Percentiles rank a stretch among this genome's conserved stretches.
Evolutionary conservation across 2,329 filamentous ascomycete genomes (phyloP).

Genomic region (Aureobasidium lini): DNA sequence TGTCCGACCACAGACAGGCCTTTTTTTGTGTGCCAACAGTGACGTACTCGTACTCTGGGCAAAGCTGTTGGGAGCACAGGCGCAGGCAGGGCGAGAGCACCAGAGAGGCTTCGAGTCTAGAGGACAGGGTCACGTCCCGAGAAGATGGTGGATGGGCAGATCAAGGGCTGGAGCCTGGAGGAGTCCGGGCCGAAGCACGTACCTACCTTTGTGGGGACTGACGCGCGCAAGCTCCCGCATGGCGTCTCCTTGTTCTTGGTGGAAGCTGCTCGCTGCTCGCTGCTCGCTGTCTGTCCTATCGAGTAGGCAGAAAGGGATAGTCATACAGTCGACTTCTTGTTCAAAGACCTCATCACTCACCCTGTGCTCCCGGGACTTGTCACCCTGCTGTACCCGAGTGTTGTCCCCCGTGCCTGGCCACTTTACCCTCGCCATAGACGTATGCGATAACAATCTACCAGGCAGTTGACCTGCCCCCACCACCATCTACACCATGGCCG

Average conservation of each 20-base stretch:
- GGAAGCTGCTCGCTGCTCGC: not conserved
- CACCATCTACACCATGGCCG: conserved; percentile 12
- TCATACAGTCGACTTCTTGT: not conserved
- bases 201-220: not conserved
- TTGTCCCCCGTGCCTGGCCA: not conserved
- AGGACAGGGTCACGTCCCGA: not conserved
- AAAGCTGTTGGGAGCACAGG: too few species aligned
- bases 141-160: not conserved
- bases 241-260: not conserved
- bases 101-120: not conserved
- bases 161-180: too few species aligned
- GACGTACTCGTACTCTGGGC: not conserved
- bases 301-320: not conserved
- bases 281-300: not conserved
- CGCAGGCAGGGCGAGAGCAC: too few species aligned
- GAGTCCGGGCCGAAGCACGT: not conserved
- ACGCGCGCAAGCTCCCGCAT: not conserved
- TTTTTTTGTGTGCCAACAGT: not conserved
- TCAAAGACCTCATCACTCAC: not conserved
- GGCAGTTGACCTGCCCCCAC: conserved; percentile 13
- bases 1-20: not conserved
- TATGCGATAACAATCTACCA: conserved; percentile 11
- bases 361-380: not conserved
- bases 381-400: not conserved
- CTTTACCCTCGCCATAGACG: not conserved